Percentiles rank a stretch among this genome's conserved stretches.
phyloP scores from a whole-genome alignment of 2,329 filamentous ascomycete species.

The Sporothrix phasma region DNA sequence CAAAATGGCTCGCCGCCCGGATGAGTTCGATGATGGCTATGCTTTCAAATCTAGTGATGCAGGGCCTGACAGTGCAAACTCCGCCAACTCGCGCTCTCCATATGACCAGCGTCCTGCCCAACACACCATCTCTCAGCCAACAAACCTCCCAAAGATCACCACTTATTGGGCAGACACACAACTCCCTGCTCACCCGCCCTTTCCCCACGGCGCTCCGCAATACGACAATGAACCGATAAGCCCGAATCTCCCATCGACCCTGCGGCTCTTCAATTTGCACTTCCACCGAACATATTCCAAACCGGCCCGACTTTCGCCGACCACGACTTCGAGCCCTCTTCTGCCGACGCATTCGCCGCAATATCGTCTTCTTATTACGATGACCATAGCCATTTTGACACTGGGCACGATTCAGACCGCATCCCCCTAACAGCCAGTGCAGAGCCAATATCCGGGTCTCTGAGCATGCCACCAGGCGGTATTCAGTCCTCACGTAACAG shows the following conservation, averaged over 20 bases:
- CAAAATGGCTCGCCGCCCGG: conserved; percentile 24
- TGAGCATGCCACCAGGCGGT: conserved; percentile 32
- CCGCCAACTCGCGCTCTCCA: neutral
- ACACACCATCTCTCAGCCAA: conserved; percentile 22
- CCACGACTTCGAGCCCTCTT: neutral
- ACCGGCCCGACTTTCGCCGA: conserved; percentile 20
- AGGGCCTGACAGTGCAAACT: neutral
- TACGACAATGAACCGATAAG: conserved; percentile 28
- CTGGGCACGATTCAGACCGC: conserved; percentile 44
- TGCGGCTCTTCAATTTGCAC: conserved; percentile 43
- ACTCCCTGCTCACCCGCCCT: conserved; percentile 30
- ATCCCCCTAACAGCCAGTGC: conserved; percentile 47
- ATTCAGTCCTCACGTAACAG: conserved; percentile 41
- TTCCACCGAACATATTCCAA: conserved; percentile 42
- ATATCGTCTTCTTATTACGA: conserved; percentile 33
- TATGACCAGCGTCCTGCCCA: conserved; percentile 20
- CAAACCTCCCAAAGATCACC: conserved; percentile 35
- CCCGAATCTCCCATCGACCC: conserved; percentile 43
- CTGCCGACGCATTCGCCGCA: conserved; percentile 26
- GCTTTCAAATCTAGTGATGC: neutral
- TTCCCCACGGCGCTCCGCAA: conserved; percentile 29
- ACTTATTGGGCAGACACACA: conserved; percentile 44
- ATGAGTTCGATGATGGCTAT: conserved; percentile 13
- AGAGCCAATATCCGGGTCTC: conserved; percentile 44
- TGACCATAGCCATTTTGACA: conserved; percentile 28